A percentile compares a stretch with the other conserved stretches of the same genome.
These are phyloP conservation scores for Malus hybrid DNA, from an alignment of 331 rosid species.

Conservation along the genomic window DNA sequence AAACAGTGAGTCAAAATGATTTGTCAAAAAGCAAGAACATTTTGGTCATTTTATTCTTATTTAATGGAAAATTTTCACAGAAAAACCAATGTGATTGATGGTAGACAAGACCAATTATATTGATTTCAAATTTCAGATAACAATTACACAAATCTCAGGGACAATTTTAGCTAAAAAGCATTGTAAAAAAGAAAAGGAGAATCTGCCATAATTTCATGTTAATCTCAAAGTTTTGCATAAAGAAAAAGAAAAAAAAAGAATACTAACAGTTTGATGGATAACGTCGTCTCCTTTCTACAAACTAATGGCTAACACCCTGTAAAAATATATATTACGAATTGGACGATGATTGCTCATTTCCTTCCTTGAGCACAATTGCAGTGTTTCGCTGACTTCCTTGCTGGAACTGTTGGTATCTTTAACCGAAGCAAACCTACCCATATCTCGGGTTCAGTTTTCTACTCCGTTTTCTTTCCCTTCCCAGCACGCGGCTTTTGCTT, in stretches of 20 bases:
- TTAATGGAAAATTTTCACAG: too few relatives aligned
- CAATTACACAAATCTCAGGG: too few relatives aligned
- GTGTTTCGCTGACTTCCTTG: background rate
- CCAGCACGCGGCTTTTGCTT: conserved; percentile 21
- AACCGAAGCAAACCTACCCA: background rate
- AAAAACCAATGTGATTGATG: too few relatives aligned
- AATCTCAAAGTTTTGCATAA: background rate
- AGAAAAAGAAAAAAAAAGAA: too few relatives aligned
- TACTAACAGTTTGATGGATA: background rate
- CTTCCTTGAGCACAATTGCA: background rate
- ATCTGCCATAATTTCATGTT: conserved; percentile 6
- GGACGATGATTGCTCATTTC: background rate
- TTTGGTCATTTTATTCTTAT: too few relatives aligned
- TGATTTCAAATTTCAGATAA: too few relatives aligned
- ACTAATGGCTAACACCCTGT: background rate
- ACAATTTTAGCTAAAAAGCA: too few relatives aligned
- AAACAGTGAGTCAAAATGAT: too few relatives aligned
- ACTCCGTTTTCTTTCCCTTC: conserved; percentile 49
- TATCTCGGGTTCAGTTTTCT: background rate
- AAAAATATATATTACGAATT: background rate
- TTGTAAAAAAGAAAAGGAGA: background rate
- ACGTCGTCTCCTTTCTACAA: background rate
- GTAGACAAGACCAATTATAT: too few relatives aligned
- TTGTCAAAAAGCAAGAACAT: too few relatives aligned
- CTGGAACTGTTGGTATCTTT: background rate